Percentiles rank a stretch among this genome's conserved stretches.
phyloP scores from a whole-genome alignment of 495 filamentous ascomycete genomes.

The Aspergillus conjunctus region DNA sequence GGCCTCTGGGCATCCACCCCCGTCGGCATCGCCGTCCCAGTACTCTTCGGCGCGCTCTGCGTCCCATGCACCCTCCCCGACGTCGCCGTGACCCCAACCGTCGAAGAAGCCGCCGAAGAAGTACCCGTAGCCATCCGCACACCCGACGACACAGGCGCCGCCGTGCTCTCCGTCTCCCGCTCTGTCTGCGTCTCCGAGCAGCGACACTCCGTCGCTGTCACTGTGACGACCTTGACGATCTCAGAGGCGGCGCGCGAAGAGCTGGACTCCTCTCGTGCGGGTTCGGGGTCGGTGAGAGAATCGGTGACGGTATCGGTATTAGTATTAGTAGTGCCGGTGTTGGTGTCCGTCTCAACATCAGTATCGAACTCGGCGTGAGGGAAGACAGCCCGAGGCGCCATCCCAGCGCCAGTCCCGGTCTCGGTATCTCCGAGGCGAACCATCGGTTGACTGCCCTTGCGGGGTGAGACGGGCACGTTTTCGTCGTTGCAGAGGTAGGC shows the following conservation, averaged over 20 bases:
- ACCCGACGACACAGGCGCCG: no score
- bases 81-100: neutral
- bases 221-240: no score
- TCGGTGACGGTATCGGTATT: neutral
- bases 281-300: no score
- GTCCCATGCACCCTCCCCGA: neutral
- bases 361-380: constrained; percentile 2
- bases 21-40: neutral
- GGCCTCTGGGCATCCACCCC: constrained; percentile 6
- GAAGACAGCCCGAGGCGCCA: no score
- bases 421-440: constrained; percentile 3
- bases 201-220: no score
- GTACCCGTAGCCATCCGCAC: neutral
- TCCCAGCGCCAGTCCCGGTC: neutral
- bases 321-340: neutral
- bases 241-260: no score
- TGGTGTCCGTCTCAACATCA: neutral
- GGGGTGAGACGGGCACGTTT: constrained; percentile 13
- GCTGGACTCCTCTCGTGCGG: no score
- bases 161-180: no score
- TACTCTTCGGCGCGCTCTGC: neutral
- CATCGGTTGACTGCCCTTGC: constrained; percentile 19
- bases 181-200: no score
- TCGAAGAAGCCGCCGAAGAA: neutral
- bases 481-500: constrained; percentile 18